Conservation (phyloP, 805 yeast species). For the Ogataea glucozyma region DNA sequence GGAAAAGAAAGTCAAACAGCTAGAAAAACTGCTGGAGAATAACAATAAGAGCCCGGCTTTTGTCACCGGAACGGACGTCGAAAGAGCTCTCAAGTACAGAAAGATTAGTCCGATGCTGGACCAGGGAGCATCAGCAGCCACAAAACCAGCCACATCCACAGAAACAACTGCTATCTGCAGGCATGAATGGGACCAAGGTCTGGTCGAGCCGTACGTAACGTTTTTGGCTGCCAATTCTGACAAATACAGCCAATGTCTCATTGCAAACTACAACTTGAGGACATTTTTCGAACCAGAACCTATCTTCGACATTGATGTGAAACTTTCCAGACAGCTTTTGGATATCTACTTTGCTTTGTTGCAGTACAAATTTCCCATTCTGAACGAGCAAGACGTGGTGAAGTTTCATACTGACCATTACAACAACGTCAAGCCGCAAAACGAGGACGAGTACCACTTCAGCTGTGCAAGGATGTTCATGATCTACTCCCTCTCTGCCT, state of each 20-base stretch:
- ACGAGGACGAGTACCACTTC: constrained; percentile 48
- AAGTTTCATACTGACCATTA: constrained; percentile 52
- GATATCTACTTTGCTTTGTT: constrained; percentile 57
- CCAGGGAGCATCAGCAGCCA: background rate
- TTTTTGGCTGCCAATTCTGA: constrained; percentile 22
- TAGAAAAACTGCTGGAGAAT: constrained; percentile 49
- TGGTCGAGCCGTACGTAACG: constrained; percentile 24
- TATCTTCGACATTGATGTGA: constrained; percentile 51
- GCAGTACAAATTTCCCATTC: constrained; percentile 57
- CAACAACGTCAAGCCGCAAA: constrained; percentile 22
- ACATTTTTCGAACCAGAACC: constrained; percentile 52
- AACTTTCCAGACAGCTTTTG: constrained; percentile 48
- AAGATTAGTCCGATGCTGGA: constrained; percentile 28
- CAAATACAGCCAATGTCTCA: constrained; percentile 22
- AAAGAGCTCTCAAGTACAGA: constrained; percentile 29
- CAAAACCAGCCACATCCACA: constrained; percentile 10
- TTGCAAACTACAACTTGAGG: constrained; percentile 48
- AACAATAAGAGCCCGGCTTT: constrained; percentile 9
- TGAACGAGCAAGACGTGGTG: constrained; percentile 53
- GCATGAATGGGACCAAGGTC: constrained; percentile 22
- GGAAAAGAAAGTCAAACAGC: constrained; percentile 53
- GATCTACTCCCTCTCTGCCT: constrained; percentile 52
- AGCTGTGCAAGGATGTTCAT: constrained; percentile 58
- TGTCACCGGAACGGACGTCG: constrained; percentile 5
- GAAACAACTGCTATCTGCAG: background rate